These are phyloP conservation scores for Paramecium sexaurelia DNA, from an alignment of 73 alveolate genomes.

Conservation along the genomic window DNA sequence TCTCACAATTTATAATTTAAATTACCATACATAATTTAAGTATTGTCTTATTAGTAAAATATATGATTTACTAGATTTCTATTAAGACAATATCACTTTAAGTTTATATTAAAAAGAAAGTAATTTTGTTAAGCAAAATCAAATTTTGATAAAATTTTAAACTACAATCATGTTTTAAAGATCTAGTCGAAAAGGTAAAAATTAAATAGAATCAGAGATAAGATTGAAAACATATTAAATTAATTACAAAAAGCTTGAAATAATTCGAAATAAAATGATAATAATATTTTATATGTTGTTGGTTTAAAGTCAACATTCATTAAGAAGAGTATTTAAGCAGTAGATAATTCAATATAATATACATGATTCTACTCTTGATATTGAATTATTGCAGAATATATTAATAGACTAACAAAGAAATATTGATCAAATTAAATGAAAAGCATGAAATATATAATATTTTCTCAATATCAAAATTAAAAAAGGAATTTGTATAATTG, in stretches of 20 bases:
- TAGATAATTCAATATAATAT: neutral
- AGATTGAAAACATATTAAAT: neutral
- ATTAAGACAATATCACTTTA: neutral
- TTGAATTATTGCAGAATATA: neutral
- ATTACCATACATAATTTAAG: constrained; percentile 21
- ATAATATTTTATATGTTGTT: neutral
- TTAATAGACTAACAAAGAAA: neutral
- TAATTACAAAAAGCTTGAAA: neutral
- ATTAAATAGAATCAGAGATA: neutral
- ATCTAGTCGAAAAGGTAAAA: constrained; percentile 14
- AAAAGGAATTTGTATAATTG: constrained; percentile 36
- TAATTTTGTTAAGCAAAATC: too few relatives aligned
- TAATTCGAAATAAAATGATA: neutral
- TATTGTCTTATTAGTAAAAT: constrained; percentile 1
- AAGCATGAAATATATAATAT: constrained; percentile 32
- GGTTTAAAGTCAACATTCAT: neutral
- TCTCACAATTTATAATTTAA: constrained; percentile 11
- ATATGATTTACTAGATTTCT: neutral
- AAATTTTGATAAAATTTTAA: too few relatives aligned
- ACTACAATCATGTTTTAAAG: neutral
- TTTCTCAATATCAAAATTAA: neutral
- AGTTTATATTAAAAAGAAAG: neutral
- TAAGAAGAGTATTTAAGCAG: constrained; percentile 14
- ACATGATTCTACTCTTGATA: neutral
- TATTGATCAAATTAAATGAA: neutral